Evolutionary conservation across 176 grass and related monocot genomes (phyloP).

Genomic region (Avena atlantica): DNA sequence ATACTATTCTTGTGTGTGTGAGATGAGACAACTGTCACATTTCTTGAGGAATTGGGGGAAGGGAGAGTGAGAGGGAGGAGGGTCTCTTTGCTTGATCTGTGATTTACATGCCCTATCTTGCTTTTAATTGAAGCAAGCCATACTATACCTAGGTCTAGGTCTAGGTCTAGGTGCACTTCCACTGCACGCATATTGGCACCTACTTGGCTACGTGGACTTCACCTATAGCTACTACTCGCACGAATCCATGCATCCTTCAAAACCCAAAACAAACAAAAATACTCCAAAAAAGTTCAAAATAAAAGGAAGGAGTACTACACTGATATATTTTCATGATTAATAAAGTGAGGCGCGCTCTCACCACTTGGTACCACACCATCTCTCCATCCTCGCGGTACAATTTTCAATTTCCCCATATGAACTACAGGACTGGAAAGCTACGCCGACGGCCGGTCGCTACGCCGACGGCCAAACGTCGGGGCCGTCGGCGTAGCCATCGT

Average conservation of each 20-base stretch:
- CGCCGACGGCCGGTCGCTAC: no score
- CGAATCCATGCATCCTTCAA: neutral
- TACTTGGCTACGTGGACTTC: constrained; percentile 27
- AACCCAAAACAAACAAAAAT: neutral
- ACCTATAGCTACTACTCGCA: neutral
- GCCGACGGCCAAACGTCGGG: no score
- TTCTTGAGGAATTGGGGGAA: constrained; percentile 56
- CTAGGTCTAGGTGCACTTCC: neutral
- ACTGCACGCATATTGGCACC: neutral
- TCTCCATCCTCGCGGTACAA: constrained; percentile 31
- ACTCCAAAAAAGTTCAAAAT: neutral
- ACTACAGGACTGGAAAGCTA: no score
- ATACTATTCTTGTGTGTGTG: constrained; percentile 9
- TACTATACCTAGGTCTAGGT: neutral
- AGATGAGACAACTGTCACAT: constrained; percentile 55
- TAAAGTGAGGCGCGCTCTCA: constrained; percentile 48
- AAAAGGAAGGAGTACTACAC: neutral
- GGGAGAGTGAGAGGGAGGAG: neutral
- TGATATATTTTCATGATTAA: constrained; percentile 23
- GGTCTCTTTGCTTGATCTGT: constrained; percentile 1
- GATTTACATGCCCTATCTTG: constrained; percentile 18
- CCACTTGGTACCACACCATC: constrained; percentile 51
- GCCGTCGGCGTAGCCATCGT: no score
- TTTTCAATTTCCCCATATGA: constrained; percentile 30
- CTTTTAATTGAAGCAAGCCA: constrained; percentile 51